Evolutionary conservation across 306 rosid genomes (phyloP).

Genomic region (Canavalia gladiata): DNA sequence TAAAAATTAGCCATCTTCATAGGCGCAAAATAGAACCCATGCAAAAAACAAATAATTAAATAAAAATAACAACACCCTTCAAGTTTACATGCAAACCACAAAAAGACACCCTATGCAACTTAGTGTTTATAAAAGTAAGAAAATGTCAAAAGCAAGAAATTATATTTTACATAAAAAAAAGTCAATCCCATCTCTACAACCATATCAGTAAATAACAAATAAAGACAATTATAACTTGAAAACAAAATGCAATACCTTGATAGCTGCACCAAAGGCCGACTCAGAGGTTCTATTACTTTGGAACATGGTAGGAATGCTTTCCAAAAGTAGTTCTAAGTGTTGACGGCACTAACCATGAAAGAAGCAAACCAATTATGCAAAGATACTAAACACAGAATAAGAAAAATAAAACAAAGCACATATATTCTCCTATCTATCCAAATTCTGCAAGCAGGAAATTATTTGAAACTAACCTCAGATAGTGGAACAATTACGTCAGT

Average conservation of each 20-base stretch:
- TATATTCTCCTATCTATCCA: conserved; percentile 22
- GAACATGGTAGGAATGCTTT: conserved; percentile 92
- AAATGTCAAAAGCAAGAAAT: not conserved
- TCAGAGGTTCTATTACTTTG: conserved; percentile 87
- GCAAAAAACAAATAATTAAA: not conserved
- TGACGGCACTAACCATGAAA: conserved; percentile 76
- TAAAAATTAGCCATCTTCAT: not conserved
- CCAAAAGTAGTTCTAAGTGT: conserved; percentile 90
- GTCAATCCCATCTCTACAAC: conserved; percentile 25
- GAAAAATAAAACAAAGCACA: conserved; percentile 36
- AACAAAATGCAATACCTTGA: conserved; percentile 71
- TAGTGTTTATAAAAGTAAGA: not conserved
- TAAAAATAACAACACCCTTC: not conserved
- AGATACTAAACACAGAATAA: conserved; percentile 26
- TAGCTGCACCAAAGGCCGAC: conserved; percentile 97
- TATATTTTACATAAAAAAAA: not conserved
- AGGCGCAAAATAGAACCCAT: not conserved
- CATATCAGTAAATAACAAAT: conserved; percentile 36
- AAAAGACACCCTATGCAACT: not conserved
- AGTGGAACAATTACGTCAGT: conserved; percentile 91
- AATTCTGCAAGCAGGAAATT: conserved; percentile 20
- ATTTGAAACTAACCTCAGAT: conserved; percentile 76
- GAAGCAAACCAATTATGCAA: conserved; percentile 45
- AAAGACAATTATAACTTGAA: conserved; percentile 33
- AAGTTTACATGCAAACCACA: conserved; percentile 1